phyloP scores from a whole-genome alignment of 2,329 filamentous ascomycete genomes.

The Emericellopsis cladophorae region DNA sequence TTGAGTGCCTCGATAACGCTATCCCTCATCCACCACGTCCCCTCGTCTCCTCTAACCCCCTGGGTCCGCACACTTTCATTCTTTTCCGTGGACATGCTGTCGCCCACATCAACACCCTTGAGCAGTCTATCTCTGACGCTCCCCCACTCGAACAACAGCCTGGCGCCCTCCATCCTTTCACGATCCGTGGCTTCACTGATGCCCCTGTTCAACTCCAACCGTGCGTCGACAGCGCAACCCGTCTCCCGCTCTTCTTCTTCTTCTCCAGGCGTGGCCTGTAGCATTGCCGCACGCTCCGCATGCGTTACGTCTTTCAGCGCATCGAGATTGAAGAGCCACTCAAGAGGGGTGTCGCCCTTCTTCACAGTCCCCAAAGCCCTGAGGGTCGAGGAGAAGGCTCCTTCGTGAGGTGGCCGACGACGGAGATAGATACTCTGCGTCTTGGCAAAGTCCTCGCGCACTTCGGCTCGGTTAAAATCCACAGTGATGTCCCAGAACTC shows the following conservation, averaged over 20 bases:
- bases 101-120: constrained; percentile 8
- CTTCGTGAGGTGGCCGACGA: constrained; percentile 54
- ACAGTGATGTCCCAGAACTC: constrained; percentile 73
- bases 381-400: constrained; percentile 61
- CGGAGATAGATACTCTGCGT: constrained; percentile 67
- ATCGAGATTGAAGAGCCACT: constrained; percentile 61
- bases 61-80: constrained; percentile 11
- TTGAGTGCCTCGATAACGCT: constrained; percentile 42
- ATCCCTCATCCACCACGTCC: constrained; percentile 42
- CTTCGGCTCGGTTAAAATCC: constrained; percentile 54
- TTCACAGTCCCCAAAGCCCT: constrained; percentile 48
- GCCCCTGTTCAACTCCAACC: constrained; percentile 49
- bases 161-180: constrained; percentile 11
- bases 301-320: constrained; percentile 42
- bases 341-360: constrained; percentile 36
- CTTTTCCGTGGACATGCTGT: constrained; percentile 21
- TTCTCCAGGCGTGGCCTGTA: constrained; percentile 34
- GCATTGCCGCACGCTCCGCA: constrained; percentile 52
- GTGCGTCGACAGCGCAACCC: constrained; percentile 52
- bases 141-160: constrained; percentile 43
- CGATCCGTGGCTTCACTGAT: constrained; percentile 27
- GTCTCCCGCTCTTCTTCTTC: constrained; percentile 31
- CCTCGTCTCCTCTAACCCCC: constrained; percentile 11
- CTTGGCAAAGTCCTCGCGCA: constrained; percentile 47
- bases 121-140: constrained; percentile 26